A percentile compares a stretch with the other conserved stretches of the same genome.
Conservation (phyloP, 163 green algal genomes). For the Prototheca cutis region DNA sequence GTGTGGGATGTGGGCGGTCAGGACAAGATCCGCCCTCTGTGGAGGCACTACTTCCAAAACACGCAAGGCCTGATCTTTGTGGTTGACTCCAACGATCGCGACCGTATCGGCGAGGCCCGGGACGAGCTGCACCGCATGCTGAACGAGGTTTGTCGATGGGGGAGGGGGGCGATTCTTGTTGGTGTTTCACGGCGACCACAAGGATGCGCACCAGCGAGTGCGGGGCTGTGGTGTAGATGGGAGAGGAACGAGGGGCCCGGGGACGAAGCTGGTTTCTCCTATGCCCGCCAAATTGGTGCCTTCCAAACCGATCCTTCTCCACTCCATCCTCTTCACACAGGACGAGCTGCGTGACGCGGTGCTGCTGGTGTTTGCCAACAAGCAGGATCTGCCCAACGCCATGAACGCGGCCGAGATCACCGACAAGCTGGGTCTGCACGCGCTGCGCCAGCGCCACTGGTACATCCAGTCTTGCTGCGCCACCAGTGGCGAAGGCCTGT, state of each 20-base stretch:
- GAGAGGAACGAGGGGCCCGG: too few relatives aligned
- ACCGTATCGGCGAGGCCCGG: constrained; percentile 78
- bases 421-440: constrained; percentile 95
- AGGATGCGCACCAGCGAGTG: too few relatives aligned
- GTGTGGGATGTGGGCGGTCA: constrained; percentile 98
- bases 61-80: constrained; percentile 88
- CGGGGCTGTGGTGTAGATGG: too few relatives aligned
- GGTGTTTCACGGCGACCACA: too few relatives aligned
- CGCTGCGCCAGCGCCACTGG: constrained; percentile 89
- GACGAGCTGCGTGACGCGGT: constrained; percentile 92
- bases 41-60: constrained; percentile 98
- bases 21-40: constrained; percentile 98
- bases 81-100: constrained; percentile 85
- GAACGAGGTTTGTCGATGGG: too few relatives aligned
- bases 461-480: constrained; percentile 96
- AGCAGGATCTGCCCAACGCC: constrained; percentile 86
- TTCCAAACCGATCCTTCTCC: too few relatives aligned
- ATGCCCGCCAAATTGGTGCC: too few relatives aligned
- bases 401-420: constrained; percentile 99
- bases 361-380: constrained; percentile 75
- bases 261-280: too few relatives aligned
- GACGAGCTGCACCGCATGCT: constrained; percentile 96
- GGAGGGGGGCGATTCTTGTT: too few relatives aligned
- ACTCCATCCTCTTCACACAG: too few relatives aligned
- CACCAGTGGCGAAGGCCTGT: constrained; percentile 90